These are phyloP conservation scores for Populus hybrid DNA, from an alignment of 441 rosid species.

Conservation along the genomic window DNA sequence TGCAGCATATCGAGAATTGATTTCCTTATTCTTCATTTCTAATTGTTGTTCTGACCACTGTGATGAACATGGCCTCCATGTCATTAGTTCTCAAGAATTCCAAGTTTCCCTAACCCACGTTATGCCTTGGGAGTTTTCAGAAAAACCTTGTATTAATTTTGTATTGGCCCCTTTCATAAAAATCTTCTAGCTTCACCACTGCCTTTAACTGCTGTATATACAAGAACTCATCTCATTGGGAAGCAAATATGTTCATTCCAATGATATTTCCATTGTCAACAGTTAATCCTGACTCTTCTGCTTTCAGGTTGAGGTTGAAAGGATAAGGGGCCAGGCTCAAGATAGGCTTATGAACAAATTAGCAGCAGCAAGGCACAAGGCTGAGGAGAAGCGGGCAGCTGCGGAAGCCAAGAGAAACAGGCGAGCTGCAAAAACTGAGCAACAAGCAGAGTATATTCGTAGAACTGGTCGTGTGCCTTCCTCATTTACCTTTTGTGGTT, in stretches of 20 bases:
- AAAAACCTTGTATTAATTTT: too few species aligned
- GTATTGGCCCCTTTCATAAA: too few species aligned
- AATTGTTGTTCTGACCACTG: not conserved
- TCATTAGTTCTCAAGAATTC: not conserved
- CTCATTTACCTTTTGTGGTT: conserved; percentile 52
- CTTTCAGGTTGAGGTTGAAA: conserved; percentile 74
- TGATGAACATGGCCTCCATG: not conserved
- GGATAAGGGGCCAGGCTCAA: conserved; percentile 73
- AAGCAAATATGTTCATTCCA: too few species aligned
- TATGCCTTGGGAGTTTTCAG: too few species aligned
- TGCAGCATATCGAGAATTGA: not conserved
- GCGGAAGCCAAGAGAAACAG: conserved; percentile 59
- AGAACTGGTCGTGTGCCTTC: conserved; percentile 59
- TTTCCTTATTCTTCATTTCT: not conserved
- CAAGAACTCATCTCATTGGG: not conserved
- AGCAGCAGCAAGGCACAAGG: conserved; percentile 64
- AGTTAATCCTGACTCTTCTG: not conserved
- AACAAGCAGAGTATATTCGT: conserved; percentile 67
- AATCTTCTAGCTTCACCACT: too few species aligned
- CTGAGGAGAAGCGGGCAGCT: conserved; percentile 69
- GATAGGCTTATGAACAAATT: conserved; percentile 75
- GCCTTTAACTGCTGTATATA: not conserved
- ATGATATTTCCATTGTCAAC: too few species aligned
- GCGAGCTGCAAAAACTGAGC: conserved; percentile 55
- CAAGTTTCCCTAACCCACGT: too few species aligned